Conservation (phyloP, 768 basidiomycete genomes). For the Auricularia sp. region DNA sequence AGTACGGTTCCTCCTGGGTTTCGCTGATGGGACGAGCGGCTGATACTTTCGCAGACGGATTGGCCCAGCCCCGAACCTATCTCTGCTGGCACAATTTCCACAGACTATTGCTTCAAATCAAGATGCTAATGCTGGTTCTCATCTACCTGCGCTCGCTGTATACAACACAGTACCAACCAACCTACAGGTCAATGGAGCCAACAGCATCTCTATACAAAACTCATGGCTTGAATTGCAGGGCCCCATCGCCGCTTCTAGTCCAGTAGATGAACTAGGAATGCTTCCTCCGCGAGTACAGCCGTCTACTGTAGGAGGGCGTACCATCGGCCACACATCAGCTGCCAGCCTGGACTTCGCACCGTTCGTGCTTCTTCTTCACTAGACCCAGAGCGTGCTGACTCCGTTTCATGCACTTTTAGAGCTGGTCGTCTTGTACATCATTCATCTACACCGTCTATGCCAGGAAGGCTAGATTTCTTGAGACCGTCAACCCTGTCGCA, state of each 20-base stretch:
- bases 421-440: neutral
- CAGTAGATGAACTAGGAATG: neutral
- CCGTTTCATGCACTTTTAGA: neutral
- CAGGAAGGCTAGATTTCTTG: neutral
- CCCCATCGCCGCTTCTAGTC: too few relatives aligned
- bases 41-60: conserved; percentile 32
- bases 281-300: neutral
- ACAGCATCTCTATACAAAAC: too few relatives aligned
- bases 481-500: neutral
- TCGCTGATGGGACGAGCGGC: neutral
- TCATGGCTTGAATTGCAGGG: too few relatives aligned
- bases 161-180: too few relatives aligned
- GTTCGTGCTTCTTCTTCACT: neutral
- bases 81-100: conserved; percentile 6
- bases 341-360: neutral
- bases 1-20: conserved; percentile 15
- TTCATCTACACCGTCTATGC: neutral
- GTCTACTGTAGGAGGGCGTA: neutral
- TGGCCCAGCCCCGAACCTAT: conserved; percentile 34
- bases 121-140: neutral
- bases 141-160: neutral
- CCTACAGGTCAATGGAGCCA: too few relatives aligned
- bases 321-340: neutral
- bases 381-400: neutral
- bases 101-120: neutral